phyloP scores from a whole-genome alignment of 2,329 filamentous ascomycete species.

The Fusarium sulawesiense region DNA sequence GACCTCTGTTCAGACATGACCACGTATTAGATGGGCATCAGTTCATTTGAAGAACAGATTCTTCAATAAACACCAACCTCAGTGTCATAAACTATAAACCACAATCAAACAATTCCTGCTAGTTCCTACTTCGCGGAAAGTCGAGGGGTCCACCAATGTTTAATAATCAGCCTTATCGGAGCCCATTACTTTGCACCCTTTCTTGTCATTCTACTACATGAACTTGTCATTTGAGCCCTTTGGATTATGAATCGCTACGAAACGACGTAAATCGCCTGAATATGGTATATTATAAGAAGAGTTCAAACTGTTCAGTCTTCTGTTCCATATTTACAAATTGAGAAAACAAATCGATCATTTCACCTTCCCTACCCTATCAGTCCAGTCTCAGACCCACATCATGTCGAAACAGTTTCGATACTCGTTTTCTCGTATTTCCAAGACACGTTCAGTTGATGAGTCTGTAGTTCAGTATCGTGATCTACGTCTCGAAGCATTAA shows the following conservation, averaged over 20 bases:
- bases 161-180: background rate
- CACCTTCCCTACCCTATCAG: background rate
- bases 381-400: background rate
- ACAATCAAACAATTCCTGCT: no score
- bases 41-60: background rate
- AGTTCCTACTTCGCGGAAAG: no score
- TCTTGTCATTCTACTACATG: background rate
- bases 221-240: background rate
- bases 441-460: background rate
- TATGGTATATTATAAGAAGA: background rate
- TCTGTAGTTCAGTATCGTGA: background rate
- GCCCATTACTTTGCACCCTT: background rate
- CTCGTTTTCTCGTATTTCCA: background rate
- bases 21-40: background rate
- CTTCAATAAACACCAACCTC: no score
- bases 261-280: no score
- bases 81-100: no score
- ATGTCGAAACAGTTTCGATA: background rate
- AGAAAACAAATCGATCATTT: background rate
- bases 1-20: background rate
- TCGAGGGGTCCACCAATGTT: background rate
- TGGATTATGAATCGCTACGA: background rate
- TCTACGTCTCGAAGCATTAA: background rate
- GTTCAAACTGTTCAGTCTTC: background rate
- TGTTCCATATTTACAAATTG: background rate